Conservation (phyloP, 2,329 filamentous ascomycete genomes). For the Epicoccum sorghinum region DNA sequence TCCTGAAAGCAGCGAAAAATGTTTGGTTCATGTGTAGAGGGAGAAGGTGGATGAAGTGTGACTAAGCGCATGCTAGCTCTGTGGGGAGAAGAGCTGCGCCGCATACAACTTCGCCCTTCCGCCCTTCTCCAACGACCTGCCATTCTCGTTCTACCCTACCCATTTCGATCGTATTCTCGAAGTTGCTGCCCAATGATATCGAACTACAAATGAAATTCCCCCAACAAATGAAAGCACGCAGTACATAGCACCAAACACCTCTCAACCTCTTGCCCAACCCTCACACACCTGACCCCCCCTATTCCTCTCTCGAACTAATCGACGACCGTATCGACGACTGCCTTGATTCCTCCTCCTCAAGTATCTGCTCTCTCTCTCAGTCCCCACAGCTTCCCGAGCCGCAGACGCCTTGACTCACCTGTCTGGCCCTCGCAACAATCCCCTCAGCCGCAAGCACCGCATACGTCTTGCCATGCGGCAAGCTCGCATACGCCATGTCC, state of each 20-base stretch:
- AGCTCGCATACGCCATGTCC: conserved; percentile 6
- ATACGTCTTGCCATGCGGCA: conserved; percentile 15
- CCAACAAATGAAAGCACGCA: no score
- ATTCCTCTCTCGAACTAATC: conserved; percentile 1
- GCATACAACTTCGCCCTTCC: conserved; percentile 8
- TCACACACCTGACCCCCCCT: not conserved
- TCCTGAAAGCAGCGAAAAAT: no score
- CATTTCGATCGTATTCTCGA: no score
- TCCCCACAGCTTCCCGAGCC: no score
- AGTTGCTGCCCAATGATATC: no score
- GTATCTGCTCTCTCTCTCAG: not conserved
- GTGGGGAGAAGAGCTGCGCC: not conserved
- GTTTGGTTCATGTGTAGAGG: no score
- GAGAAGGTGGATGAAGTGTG: conserved; percentile 3
- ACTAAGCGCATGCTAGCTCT: conserved; percentile 13
- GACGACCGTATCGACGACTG: conserved; percentile 1
- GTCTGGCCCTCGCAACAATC: conserved; percentile 8
- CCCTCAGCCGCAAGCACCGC: conserved; percentile 11
- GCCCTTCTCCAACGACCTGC: conserved; percentile 8
- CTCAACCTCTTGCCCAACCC: no score
- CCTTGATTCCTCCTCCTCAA: not conserved
- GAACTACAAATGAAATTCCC: no score
- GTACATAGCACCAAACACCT: no score
- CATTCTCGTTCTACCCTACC: not conserved
- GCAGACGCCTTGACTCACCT: not conserved